These are phyloP conservation scores for Penicillium angulare DNA, from an alignment of 495 filamentous ascomycete species.

Conservation along the genomic window DNA sequence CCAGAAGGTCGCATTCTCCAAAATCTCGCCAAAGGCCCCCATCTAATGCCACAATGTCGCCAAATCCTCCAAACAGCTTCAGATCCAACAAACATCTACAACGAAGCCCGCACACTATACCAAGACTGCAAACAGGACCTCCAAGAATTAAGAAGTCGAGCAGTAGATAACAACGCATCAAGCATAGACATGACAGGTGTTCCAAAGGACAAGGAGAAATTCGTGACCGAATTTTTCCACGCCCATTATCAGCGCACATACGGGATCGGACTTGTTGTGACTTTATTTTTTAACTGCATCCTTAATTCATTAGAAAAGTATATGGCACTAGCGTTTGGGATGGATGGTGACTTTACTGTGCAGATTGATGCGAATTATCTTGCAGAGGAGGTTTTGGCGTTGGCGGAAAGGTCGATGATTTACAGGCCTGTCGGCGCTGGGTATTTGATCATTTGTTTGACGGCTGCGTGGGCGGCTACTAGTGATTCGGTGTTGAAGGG, in stretches of 20 bases:
- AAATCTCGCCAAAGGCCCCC: constrained; percentile 27
- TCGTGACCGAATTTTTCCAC: constrained; percentile 11
- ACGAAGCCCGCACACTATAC: constrained; percentile 28
- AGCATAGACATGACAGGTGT: neutral
- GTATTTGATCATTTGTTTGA: constrained; percentile 30
- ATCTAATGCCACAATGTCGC: constrained; percentile 25
- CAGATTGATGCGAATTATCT: constrained; percentile 24
- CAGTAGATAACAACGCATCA: constrained; percentile 5
- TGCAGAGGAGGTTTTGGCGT: constrained; percentile 26
- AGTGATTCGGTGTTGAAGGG: constrained; percentile 14
- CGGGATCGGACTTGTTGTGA: constrained; percentile 30
- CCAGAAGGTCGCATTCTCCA: constrained; percentile 33
- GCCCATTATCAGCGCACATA: constrained; percentile 36
- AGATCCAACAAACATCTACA: constrained; percentile 10
- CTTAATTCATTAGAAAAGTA: constrained; percentile 16
- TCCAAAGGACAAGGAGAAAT: neutral
- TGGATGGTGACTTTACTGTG: neutral
- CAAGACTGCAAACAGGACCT: constrained; percentile 21
- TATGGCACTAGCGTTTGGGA: neutral
- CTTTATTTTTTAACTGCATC: constrained; percentile 34
- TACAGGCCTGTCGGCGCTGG: constrained; percentile 36
- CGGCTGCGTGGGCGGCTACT: constrained; percentile 28
- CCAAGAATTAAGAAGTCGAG: constrained; percentile 12
- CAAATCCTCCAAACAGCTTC: constrained; percentile 4
- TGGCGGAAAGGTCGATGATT: constrained; percentile 21